Base-by-base conservation (phyloP, 805 yeast genomes). In the Metschnikowia bowlesiae region DNA sequence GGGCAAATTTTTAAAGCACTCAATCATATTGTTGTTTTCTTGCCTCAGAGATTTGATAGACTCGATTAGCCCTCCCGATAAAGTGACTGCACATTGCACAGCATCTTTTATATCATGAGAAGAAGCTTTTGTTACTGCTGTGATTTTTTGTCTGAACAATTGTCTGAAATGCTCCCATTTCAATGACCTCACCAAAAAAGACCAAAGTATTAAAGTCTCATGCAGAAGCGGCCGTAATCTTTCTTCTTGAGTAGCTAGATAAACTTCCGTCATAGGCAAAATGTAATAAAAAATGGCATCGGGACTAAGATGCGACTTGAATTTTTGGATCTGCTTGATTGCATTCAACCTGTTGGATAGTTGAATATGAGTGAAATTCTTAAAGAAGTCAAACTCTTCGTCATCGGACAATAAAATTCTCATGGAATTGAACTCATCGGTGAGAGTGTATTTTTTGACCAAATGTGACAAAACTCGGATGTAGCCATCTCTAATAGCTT, bases 331-430 rank as follows among this genome's bases (percentile, higher is more conserved):
- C 51, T 87, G 77, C 59, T 82, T 78, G 22, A 92, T 75, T 0
- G 98, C 96, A 59, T 90, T 78, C 65, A 87, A 90, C 59, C 97
- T 85, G 69, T 96, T 81, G 61, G 85, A 89, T 8, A 85, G 60
- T 69, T 92, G 99, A 35, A 92, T 83, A 65, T 92, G 97, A 52
- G 77, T 78, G 44, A 94, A 75, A 59, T 90, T 89, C 39, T 70
- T 64, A 67, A 89, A 89, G 62, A 89, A 87, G 65, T 89, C 84
- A 4, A 89, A 86, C 59, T 90, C 97, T 35, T 84, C 92, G 58
- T 89, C 95, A 39, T 84, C 84, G 46, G 78, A 74, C 6, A 51
- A 44, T 37, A 92, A 68, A 1, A 79, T 73, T 50, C 79, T 76
- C 90, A 91, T 75, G 57, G 87, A 92, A 26, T 73, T 70, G 35